phyloP scores from a whole-genome alignment of 2,329 filamentous ascomycete species.

The Apiospora malaysiana region DNA sequence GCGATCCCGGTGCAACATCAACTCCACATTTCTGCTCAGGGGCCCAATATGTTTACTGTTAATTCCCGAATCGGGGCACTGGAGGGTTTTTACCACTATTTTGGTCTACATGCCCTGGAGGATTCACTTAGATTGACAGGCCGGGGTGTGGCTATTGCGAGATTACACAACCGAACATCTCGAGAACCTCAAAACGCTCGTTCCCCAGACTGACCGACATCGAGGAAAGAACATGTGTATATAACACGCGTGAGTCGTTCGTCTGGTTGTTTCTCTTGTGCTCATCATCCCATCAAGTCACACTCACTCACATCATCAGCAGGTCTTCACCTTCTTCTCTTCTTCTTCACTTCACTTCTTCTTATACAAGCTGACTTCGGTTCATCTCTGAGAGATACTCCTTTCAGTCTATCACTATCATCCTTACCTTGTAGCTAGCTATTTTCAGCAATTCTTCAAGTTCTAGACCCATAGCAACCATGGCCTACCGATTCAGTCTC shows the following conservation, averaged over 20 bases:
- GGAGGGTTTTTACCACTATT: neutral
- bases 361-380: neutral
- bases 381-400: neutral
- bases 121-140: neutral
- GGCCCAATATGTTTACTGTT: too few species aligned
- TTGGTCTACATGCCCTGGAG: neutral
- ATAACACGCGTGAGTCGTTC: neutral
- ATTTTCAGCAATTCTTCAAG: neutral
- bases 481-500: constrained; percentile 3
- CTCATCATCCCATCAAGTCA: neutral
- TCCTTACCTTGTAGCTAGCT: neutral
- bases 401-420: neutral
- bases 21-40: neutral
- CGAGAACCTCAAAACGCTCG: neutral
- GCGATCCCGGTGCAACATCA: neutral
- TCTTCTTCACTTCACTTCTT: neutral
- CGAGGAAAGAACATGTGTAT: neutral
- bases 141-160: neutral
- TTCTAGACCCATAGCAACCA: neutral
- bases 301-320: neutral
- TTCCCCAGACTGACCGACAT: neutral
- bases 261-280: neutral
- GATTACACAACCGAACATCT: neutral
- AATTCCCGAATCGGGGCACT: neutral
- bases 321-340: too few species aligned